Evolutionary conservation across 2,329 filamentous ascomycete genomes (phyloP).

Genomic region (Fusarium cicatricum): DNA sequence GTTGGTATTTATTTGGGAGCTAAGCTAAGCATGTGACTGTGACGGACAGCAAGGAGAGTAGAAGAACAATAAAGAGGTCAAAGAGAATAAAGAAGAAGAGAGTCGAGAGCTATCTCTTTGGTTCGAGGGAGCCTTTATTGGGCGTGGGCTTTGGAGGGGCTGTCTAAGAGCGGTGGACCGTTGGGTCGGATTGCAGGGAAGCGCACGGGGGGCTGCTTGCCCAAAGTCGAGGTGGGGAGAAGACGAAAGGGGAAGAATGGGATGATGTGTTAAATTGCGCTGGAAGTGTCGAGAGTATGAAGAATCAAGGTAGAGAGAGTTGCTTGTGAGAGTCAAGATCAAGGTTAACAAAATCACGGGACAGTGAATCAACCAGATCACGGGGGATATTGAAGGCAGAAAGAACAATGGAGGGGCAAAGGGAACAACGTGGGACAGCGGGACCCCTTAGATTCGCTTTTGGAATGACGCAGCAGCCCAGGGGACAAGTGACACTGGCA

Average conservation of each 20-base stretch:
- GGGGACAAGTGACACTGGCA: conserved; percentile 23
- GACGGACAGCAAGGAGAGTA: conserved; percentile 17
- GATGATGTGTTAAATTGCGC: conserved; percentile 6
- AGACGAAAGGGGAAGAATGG: conserved; percentile 1
- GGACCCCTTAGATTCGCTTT: conserved; percentile 18
- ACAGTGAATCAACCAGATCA: conserved; percentile 6
- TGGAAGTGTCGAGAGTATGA: background rate
- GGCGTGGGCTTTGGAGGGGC: conserved; percentile 37
- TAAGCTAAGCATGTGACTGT: conserved; percentile 40
- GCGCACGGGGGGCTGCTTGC: conserved; percentile 16
- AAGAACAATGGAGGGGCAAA: conserved; percentile 24
- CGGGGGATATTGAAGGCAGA: conserved; percentile 7
- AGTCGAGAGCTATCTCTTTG: conserved; percentile 24
- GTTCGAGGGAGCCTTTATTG: conserved; percentile 36
- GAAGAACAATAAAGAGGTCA: conserved; percentile 15
- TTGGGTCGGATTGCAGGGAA: conserved; percentile 44
- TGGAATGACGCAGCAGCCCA: conserved; percentile 32
- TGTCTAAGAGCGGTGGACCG: conserved; percentile 43
- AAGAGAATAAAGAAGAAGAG: conserved; percentile 15
- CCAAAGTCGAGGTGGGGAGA: conserved; percentile 38
- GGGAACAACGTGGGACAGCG: background rate
- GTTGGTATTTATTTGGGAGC: conserved; percentile 36
- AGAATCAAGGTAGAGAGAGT: background rate
- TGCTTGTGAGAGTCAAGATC: too few relatives aligned
- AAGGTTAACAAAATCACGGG: background rate